Evolutionary conservation across 2,329 filamentous ascomycete species (phyloP).

Genomic region (Zymoseptoria ardabiliae): DNA sequence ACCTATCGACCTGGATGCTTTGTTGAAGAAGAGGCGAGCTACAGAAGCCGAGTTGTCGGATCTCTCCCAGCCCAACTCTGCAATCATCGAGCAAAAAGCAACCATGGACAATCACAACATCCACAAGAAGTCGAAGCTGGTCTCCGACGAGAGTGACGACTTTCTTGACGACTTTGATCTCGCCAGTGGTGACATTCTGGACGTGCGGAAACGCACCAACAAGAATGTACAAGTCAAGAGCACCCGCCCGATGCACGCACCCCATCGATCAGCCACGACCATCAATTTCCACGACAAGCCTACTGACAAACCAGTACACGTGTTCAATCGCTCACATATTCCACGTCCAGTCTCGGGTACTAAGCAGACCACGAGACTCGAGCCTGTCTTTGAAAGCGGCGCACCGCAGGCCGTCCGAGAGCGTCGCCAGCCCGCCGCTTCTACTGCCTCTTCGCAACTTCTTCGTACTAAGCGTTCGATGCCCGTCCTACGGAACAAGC

Average conservation of each 20-base stretch:
- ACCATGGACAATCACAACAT: conserved; percentile 30
- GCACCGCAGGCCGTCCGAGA: conserved; percentile 60
- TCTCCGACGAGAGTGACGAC: conserved; percentile 52
- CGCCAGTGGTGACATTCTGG: conserved; percentile 69
- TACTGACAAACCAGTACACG: conserved; percentile 28
- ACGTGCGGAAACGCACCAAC: conserved; percentile 73
- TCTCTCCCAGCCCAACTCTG: conserved; percentile 21
- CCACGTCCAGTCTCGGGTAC: conserved; percentile 61
- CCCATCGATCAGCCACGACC: conserved; percentile 66
- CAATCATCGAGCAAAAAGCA: conserved; percentile 29
- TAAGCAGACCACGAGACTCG: conserved; percentile 58
- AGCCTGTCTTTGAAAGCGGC: conserved; percentile 86
- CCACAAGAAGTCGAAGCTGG: conserved; percentile 29
- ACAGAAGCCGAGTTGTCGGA: conserved; percentile 33
- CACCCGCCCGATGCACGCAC: conserved; percentile 56
- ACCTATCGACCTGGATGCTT: conserved; percentile 73
- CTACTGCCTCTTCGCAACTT: conserved; percentile 41
- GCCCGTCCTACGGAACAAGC: conserved; percentile 46
- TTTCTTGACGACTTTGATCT: conserved; percentile 83
- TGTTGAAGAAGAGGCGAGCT: conserved; percentile 64
- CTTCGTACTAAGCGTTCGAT: conserved; percentile 55
- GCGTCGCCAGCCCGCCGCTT: conserved; percentile 47
- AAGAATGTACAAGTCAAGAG: conserved; percentile 86
- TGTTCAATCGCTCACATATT: conserved; percentile 56
- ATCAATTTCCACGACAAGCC: conserved; percentile 83